Base-by-base conservation (phyloP, 768 basidiomycete species). In the Omphalotus guepiniiformis region DNA sequence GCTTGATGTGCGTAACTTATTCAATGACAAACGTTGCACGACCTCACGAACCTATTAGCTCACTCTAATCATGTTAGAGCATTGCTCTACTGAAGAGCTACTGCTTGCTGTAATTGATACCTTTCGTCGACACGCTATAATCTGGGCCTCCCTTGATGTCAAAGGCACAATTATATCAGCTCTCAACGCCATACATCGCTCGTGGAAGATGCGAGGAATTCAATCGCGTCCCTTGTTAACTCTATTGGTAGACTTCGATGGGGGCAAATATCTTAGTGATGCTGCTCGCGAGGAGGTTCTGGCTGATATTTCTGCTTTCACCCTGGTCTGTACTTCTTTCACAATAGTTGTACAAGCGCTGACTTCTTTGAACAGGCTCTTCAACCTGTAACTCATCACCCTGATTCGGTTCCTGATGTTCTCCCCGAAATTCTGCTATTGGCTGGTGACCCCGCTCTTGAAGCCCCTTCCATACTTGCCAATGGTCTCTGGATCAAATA, bases 401-500 rank as follows among this genome's bases (percentile, higher is more conserved):
- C 64, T 29, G 69, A 70, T 39, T 44, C 60, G 45, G 73, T 76
- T 26, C 78, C 78, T 18, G 66, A 68, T 40, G 62, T 70, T 21
- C 62, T 80, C 8, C 80, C 83, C 0, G 87, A 89, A 59, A 85
- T 89, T 30, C 66, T 85, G 16, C 59, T 80, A 6, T 74, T 89
- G n/a, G 76, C 78, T 4, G 76, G 72, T 8, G 79, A 87, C 57
- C 63, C 72, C 2, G 73, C 75, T 41, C 67, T 69, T 0, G 80
- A 83, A 48, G 85, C 82, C 4, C 76, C 85, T 2, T 81, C 82
- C 1, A 74, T 76, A 39, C 78, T 92, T 18, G 88, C 88, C 0
- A 85, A 85, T 54, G 76, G 76, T 38, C 69, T 92, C 12, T 92
- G 89, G 89, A 85, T 87, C 63, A 85, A 87, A 58, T 90, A 90